Percentiles rank a stretch among this genome's conserved stretches.
phyloP scores from a whole-genome alignment of 2,329 filamentous ascomycete genomes.

The Beauveria rudraprayagi region DNA sequence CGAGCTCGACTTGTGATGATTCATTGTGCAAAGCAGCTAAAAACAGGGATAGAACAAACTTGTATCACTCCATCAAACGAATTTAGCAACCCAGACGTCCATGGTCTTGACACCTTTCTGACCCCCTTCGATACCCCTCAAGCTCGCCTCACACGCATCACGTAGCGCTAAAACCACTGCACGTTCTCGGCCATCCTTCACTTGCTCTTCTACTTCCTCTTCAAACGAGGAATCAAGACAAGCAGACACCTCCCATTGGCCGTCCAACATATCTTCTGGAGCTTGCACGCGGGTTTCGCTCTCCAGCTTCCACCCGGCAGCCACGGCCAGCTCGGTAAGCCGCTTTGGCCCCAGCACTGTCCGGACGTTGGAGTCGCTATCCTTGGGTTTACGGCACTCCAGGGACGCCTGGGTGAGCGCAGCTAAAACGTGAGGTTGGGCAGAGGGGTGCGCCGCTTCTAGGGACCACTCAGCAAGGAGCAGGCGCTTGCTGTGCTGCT shows the following conservation, averaged over 20 bases:
- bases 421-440: conserved; percentile 14
- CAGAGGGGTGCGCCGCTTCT: background rate
- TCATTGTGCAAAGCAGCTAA: too few relatives aligned
- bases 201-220: conserved; percentile 10
- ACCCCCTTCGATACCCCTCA: conserved; percentile 10
- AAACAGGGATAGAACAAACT: background rate
- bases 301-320: conserved; percentile 13
- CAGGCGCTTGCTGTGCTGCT: conserved; percentile 14
- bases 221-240: conserved; percentile 12
- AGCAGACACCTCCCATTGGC: conserved; percentile 15
- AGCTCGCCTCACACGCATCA: conserved; percentile 14
- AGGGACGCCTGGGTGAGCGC: conserved; percentile 13
- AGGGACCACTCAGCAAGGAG: conserved; percentile 15
- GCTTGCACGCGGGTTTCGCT: conserved; percentile 11
- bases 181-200: conserved; percentile 13
- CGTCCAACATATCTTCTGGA: conserved; percentile 13
- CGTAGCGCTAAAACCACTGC: conserved; percentile 13
- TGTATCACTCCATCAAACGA: background rate
- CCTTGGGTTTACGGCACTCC: conserved; percentile 10
- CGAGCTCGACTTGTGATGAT: too few relatives aligned
- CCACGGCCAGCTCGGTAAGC: background rate
- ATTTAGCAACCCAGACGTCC: conserved; percentile 14
- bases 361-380: conserved; percentile 11
- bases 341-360: conserved; percentile 1
- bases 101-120: conserved; percentile 7